Evolutionary conservation across 1,284 basidiomycete species (phyloP), one percentile per base, ranked within the genome.

Genomic region (Chalciporus sp.): DNA sequence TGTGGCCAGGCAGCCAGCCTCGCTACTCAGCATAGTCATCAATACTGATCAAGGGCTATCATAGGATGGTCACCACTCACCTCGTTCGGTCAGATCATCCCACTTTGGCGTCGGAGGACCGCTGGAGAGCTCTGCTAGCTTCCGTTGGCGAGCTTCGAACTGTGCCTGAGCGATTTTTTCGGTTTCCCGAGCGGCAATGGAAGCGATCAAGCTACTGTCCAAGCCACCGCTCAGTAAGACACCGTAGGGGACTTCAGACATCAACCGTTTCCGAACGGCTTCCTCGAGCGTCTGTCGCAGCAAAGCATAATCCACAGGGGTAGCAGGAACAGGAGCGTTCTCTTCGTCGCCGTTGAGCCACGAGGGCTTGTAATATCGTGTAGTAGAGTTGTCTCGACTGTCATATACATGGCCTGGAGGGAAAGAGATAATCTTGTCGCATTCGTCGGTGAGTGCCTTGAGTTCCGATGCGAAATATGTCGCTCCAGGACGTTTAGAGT

Each of bases 171-270:
- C 86, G 39, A 96, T 82, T 73, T 94, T 96, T 74, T 98, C 94
- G 11, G 96, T 99, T 75, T 98, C 96, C 57, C 96, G 80, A 4
- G 94, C 89, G n/a, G 97, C 97, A 64, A 99, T 95, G 26, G 95
- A 81, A 16, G 97, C 97, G 63, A 99, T 98, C 69, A 99, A 78
- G 68, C 92, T 95, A 68, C 93, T 95, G 72, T 99, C 97, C 54
- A 99, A 78, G 48, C 97, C 97, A 55, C 97, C 97, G 57, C 91
- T 94, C 51, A 99, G 82, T 40, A 99, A 81, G 11, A 99, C 97
- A 63, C 97, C 97, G 67, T 98, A 99, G 11, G 97, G 97, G 2
- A 99, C 97, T 74, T 99, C 97, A 51, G 92, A 94, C 97, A 99
- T 99, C 53, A 99, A 77, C 52, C 97, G 83, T 76, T 99, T 99